phyloP scores from a whole-genome alignment of 768 basidiomycete genomes.

The Leccinum aurantiacum region DNA sequence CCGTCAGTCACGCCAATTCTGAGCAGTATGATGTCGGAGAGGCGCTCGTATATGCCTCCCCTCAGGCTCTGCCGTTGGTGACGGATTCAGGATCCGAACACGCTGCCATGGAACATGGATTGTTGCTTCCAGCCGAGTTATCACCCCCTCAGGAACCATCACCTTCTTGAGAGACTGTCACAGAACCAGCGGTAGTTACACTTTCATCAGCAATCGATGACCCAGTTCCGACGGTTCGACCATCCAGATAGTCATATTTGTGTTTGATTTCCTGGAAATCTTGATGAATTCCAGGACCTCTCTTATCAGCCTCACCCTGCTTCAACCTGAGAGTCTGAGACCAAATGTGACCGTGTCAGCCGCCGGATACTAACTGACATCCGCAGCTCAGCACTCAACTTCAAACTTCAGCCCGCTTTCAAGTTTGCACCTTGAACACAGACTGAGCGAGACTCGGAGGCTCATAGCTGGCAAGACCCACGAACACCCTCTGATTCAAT shows the following conservation, averaged over 20 bases:
- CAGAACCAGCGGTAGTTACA: no score
- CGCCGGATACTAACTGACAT: slow-evolving; percentile 28
- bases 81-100: neutral
- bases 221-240: no score
- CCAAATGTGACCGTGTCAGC: slow-evolving; percentile 1
- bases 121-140: neutral
- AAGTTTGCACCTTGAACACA: slow-evolving; percentile 35
- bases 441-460: slow-evolving; percentile 29
- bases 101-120: neutral
- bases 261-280: no score
- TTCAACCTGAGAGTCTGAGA: neutral
- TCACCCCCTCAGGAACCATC: slow-evolving; percentile 1
- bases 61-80: neutral
- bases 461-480: slow-evolving; percentile 17
- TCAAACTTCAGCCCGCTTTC: slow-evolving; percentile 35
- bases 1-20: slow-evolving; percentile 31
- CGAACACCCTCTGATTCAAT: slow-evolving; percentile 14
- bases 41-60: slow-evolving; percentile 51
- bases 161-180: neutral
- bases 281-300: no score
- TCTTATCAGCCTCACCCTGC: slow-evolving; percentile 34
- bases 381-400: slow-evolving; percentile 19
- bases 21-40: slow-evolving; percentile 64
- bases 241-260: no score
- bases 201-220: no score